Evolutionary conservation across 192 early-diverging fungal genomes (phyloP), one percentile per base, ranked within the genome.

Genomic region (Gorgonomyces haynaldii): DNA sequence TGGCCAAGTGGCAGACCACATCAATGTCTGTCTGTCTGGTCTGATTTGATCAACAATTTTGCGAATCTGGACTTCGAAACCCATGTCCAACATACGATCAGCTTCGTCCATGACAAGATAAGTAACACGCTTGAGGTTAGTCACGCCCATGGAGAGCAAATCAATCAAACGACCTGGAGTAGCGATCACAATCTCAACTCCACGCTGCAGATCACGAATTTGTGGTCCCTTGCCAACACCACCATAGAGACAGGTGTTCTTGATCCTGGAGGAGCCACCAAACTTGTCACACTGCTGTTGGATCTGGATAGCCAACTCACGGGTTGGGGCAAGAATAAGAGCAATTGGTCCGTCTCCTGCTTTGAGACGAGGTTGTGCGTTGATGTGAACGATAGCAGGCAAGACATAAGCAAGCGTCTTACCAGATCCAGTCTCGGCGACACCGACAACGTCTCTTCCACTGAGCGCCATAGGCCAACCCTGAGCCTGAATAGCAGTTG

Each of bases 1-100:
- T 24, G 96, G 96, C 93, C 93, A 98, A 3, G 96, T 98, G 7
- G 96, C 96, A 61, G 86, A 90, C 89, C 91, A 98, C 89, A 98
- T 92, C 37, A 98, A 78, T 16, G 93, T 98, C 62, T 98, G 96
- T 50, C 96, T 74, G 53, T 98, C 93, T 26, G 91, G 93, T 2
- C 91, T 81, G 64, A 96, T 95, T 55, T 64, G 48, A 45, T 91
- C 88, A 8, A 98, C 89, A 53, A 98, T 95, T 61, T 90, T 89
- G 50, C 92, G 83, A 60, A 98, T 93, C 64, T 98, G 92, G 36
- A 88, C 88, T 69, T 98, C 95, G 57, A 95, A 96, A 53, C 95
- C 92, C 92, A 98, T 96, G 62, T 98, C 94, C 49, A 98, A 66
- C 94, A 95, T 95, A 42, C 91, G 81, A 65, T 98, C 94, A n/a